These are phyloP conservation scores for Ciborinia camelliae DNA, from an alignment of 2,329 filamentous ascomycete species.

Conservation along the genomic window DNA sequence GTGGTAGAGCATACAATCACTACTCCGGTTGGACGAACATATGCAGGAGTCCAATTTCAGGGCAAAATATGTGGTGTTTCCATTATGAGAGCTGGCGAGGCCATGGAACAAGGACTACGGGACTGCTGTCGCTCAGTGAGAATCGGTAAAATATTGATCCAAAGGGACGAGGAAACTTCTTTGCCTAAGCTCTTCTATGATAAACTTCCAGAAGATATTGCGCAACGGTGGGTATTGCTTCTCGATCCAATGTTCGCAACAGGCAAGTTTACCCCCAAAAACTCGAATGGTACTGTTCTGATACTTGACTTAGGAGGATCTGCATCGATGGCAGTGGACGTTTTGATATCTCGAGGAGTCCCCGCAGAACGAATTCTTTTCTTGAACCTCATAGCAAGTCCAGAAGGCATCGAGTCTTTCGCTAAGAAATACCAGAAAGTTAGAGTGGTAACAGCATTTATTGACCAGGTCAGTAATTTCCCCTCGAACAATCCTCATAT, in stretches of 20 bases:
- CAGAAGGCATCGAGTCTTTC: conserved; percentile 86
- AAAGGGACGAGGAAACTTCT: conserved; percentile 91
- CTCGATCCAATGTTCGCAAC: conserved; percentile 99
- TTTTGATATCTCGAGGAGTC: conserved; percentile 84
- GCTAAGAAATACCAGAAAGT: conserved; percentile 84
- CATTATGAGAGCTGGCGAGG: conserved; percentile 96
- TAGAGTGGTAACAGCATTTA: conserved; percentile 90
- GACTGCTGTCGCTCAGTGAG: conserved; percentile 97
- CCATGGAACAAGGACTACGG: conserved; percentile 94
- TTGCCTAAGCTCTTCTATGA: conserved; percentile 95
- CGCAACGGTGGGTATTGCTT: conserved; percentile 86
- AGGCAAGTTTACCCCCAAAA: conserved; percentile 50
- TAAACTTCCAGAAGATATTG: conserved; percentile 92
- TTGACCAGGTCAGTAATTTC: conserved; percentile 64
- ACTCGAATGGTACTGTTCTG: conserved; percentile 8
- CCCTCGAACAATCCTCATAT: background rate
- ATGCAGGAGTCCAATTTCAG: conserved; percentile 90
- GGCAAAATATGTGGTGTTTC: conserved; percentile 98
- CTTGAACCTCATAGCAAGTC: conserved; percentile 95
- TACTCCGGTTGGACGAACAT: conserved; percentile 83
- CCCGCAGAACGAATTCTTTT: conserved; percentile 95
- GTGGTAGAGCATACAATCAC: conserved; percentile 85
- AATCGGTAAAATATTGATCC: conserved; percentile 97
- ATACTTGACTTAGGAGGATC: conserved; percentile 67
- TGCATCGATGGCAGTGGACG: conserved; percentile 94